phyloP scores from a whole-genome alignment of 768 basidiomycete species.

The Auricularia sp. region DNA sequence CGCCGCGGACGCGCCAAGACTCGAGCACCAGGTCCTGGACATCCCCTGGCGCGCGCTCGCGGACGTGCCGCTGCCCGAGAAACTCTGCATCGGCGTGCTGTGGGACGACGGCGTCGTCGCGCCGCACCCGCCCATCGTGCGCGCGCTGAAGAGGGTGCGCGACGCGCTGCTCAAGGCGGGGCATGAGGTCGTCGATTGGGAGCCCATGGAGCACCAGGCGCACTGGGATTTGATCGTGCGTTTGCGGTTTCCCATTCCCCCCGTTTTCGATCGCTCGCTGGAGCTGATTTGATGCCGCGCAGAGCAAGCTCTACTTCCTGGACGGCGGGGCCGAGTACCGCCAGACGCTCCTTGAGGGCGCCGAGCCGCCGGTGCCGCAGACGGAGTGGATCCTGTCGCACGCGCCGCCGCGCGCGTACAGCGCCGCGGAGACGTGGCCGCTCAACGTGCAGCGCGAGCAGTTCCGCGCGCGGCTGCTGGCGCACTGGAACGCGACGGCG shows the following conservation, averaged over 20 bases:
- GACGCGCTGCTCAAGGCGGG: constrained; percentile 32
- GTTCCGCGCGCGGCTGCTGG: constrained; percentile 29
- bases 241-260: background rate
- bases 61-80: constrained; percentile 29
- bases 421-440: constrained; percentile 33
- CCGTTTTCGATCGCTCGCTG: no score
- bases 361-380: constrained; percentile 31
- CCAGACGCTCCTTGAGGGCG: constrained; percentile 21
- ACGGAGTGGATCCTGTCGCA: constrained; percentile 35
- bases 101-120: constrained; percentile 41
- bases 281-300: background rate
- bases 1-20: constrained; percentile 35
- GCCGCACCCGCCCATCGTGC: constrained; percentile 38
- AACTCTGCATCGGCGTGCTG: constrained; percentile 35
- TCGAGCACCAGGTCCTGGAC: constrained; percentile 36
- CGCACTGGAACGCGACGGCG: constrained; percentile 35
- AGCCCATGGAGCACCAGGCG: constrained; percentile 32
- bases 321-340: constrained; percentile 39
- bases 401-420: constrained; percentile 27
- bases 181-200: constrained; percentile 42
- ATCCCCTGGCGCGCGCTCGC: constrained; percentile 35
- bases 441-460: constrained; percentile 34
- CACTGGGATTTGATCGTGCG: constrained; percentile 41
- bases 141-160: constrained; percentile 27
- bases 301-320: constrained; percentile 39